Conservation (phyloP, 371 early-diverging fungal species). For the Phascolomyces articulosus region DNA sequence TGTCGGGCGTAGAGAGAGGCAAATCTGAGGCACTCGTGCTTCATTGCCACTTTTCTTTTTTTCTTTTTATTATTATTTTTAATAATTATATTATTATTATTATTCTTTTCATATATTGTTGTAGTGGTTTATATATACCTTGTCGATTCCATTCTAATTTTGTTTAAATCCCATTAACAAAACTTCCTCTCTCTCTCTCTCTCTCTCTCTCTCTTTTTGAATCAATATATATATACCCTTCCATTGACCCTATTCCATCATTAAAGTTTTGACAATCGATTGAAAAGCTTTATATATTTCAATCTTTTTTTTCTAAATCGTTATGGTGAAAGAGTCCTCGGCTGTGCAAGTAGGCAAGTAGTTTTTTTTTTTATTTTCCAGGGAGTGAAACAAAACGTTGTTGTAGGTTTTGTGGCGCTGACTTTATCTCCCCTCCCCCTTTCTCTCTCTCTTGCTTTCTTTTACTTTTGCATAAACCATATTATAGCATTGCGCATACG, state of each 20-base stretch:
- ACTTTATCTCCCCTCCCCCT: background rate
- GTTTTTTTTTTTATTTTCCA: background rate
- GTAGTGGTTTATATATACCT: no score
- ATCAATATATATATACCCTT: no score
- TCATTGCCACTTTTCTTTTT: slow-evolving; percentile 7
- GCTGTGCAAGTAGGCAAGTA: slow-evolving; percentile 49
- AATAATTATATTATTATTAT: background rate
- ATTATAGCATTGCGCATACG: slow-evolving; percentile 45
- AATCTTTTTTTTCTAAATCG: background rate
- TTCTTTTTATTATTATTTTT: background rate
- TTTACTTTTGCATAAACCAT: background rate
- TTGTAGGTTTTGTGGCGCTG: no score
- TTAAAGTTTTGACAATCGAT: no score
- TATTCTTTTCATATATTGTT: no score
- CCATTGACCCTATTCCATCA: no score
- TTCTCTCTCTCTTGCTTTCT: background rate
- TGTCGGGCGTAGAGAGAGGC: slow-evolving; percentile 2
- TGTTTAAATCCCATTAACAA: no score
- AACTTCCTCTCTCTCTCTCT: no score
- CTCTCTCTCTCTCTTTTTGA: no score
- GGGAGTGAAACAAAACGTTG: background rate
- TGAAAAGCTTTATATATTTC: background rate
- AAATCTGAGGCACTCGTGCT: slow-evolving; percentile 7
- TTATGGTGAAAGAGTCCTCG: slow-evolving; percentile 14
- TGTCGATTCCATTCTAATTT: no score